Evolutionary conservation across 805 yeast species (phyloP), one percentile per base, ranked within the genome.

Genomic region (Candida pseudofarinosa): DNA sequence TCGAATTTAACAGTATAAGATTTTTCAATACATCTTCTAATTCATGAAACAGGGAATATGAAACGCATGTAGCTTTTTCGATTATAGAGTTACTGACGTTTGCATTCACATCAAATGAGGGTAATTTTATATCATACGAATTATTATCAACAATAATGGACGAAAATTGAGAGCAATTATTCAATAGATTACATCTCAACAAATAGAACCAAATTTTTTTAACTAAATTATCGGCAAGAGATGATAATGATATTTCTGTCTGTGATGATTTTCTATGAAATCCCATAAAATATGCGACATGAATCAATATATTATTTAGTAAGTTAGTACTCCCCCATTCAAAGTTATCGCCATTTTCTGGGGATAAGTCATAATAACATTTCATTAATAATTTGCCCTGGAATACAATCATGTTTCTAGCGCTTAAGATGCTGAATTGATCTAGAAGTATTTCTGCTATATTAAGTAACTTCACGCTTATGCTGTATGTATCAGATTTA

Each of bases 361-460:
- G 83, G 8, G 83, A 74, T 44, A 71, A 65, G 45, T 67, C 71
- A 48, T 69, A 73, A 59, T 81, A 81, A 37, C 71, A 58, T 46
- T 79, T 77, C 57, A 80, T 67, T 53, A 64, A 80, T n/a, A 80
- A 59, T 1, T 80, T 81, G 54, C 80, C 79, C 53, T 81, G 87
- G 30, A 82, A 74, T n/a, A 80, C 65, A 15, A 69, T 64, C 39
- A 78, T 50, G 28, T 74, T 73, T 19, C 78, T 70, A 44, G 67
- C 72, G 17, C 71, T 56, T 65, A 73, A 58, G 12, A 73, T 52
- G 48, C 65, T 48, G 32, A 77, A 78, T 44, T 75, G 77, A 41
- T 73, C 69, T 35, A 78, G 49, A 47, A 82, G 77, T 46, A 65
- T 49, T 44, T 74, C 73, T 0, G 81, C 80, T 16, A 69, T 69